These are phyloP conservation scores for Aspergillus niger DNA, from an alignment of 2,329 filamentous ascomycete genomes.

Conservation along the genomic window DNA sequence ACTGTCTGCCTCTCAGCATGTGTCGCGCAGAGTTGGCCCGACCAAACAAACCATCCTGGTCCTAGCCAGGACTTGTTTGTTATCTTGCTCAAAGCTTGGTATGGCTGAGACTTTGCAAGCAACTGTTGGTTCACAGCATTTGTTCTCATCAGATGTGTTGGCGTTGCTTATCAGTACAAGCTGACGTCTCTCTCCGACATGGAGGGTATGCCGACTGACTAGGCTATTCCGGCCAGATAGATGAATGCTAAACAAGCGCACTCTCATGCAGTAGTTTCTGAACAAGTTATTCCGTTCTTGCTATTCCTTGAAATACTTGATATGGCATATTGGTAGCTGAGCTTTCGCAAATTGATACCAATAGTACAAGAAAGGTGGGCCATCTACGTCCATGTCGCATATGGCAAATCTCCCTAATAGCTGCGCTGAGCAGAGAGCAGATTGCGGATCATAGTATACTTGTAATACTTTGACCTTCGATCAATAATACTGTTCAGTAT, in stretches of 20 bases:
- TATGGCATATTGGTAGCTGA: not conserved
- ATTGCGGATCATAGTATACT: too few species aligned
- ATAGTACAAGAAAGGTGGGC: too few species aligned
- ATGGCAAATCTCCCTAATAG: too few species aligned
- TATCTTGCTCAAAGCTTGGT: constrained; percentile 14
- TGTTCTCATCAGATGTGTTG: not conserved
- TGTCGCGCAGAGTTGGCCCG: not conserved
- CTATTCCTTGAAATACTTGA: not conserved
- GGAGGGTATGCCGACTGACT: not conserved
- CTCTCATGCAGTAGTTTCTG: too few species aligned
- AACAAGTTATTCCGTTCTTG: not conserved
- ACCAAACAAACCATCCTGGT: not conserved
- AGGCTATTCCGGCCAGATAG: not conserved
- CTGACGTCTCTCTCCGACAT: not conserved
- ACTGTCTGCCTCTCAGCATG: not conserved
- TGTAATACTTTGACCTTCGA: too few species aligned
- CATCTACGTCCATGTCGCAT: too few species aligned
- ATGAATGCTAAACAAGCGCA: not conserved
- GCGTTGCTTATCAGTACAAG: not conserved
- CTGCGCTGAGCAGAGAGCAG: too few species aligned
- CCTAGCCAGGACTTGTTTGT: constrained; percentile 10
- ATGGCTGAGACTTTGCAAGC: not conserved
- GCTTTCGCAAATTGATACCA: too few species aligned
- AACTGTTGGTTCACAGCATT: constrained; percentile 11
- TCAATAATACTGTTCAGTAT: too few species aligned